phyloP scores from a whole-genome alignment of 1,139 yeast genomes.

The Kodamaea arcana region DNA sequence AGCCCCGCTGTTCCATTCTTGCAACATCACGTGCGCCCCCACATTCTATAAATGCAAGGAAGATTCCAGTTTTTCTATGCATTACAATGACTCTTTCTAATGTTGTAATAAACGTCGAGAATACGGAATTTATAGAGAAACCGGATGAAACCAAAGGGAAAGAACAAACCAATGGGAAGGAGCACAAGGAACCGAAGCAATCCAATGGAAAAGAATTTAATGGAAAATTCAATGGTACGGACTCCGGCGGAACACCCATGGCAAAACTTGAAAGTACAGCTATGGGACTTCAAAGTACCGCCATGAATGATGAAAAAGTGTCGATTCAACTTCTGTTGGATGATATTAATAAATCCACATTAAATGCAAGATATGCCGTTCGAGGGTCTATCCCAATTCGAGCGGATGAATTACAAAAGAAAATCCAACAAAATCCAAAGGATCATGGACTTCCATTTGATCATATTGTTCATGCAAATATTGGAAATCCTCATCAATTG shows the following conservation, averaged over 20 bases:
- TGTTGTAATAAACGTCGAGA: no score
- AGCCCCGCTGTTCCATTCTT: no score
- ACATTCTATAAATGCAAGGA: background rate
- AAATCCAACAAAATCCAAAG: constrained; percentile 43
- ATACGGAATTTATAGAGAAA: background rate
- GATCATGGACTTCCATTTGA: constrained; percentile 71
- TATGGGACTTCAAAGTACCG: background rate
- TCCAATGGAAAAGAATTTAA: no score
- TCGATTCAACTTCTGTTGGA: constrained; percentile 22
- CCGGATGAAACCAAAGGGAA: background rate
- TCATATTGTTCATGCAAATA: constrained; percentile 80
- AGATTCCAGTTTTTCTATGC: background rate
- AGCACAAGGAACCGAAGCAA: no score
- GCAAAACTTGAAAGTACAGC: no score
- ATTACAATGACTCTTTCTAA: no score
- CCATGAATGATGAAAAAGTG: no score
- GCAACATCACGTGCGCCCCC: background rate
- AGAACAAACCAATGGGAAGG: no score
- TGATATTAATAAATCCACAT: constrained; percentile 69
- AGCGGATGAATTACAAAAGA: constrained; percentile 74
- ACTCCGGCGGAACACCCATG: no score
- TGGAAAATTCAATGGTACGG: no score
- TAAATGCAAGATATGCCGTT: constrained; percentile 91
- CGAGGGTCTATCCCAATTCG: constrained; percentile 90
- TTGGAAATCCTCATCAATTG: constrained; percentile 96